Percentiles rank a stretch among this genome's conserved stretches.
phyloP scores from a whole-genome alignment of 352 stramenopile genomes.

The Globisporangium acanthophoron region DNA sequence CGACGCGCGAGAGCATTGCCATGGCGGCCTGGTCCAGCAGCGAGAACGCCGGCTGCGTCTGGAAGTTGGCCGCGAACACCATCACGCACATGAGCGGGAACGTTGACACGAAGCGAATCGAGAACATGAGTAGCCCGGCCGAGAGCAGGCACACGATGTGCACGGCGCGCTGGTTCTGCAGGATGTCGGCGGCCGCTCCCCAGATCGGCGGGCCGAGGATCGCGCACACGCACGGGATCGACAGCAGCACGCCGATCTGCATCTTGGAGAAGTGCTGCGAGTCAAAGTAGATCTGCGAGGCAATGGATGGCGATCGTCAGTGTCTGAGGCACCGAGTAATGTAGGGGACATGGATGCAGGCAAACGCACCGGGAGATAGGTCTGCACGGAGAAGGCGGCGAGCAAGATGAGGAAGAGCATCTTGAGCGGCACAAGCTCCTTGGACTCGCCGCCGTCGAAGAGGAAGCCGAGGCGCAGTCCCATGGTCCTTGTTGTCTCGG shows the following conservation, averaged over 20 bases:
- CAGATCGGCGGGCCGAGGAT: conserved; percentile 67
- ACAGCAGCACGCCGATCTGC: conserved; percentile 68
- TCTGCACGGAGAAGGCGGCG: conserved; percentile 62
- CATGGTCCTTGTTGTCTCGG: conserved; percentile 7
- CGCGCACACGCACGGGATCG: conserved; percentile 61
- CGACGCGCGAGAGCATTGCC: conserved; percentile 49
- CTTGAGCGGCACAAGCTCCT: conserved; percentile 62
- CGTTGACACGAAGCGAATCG: conserved; percentile 50
- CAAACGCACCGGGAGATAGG: conserved; percentile 43
- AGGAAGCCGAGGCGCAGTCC: conserved; percentile 37
- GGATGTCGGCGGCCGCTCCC: conserved; percentile 51
- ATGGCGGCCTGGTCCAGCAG: conserved; percentile 66
- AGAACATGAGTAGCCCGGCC: conserved; percentile 62
- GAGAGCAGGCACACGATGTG: conserved; percentile 60
- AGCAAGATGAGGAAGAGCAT: conserved; percentile 67
- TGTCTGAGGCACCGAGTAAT: background rate
- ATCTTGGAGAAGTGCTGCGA: conserved; percentile 57
- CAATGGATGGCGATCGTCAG: background rate
- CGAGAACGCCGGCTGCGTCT: conserved; percentile 58
- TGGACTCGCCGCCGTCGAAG: conserved; percentile 55
- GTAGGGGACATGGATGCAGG: background rate
- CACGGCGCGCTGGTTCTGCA: conserved; percentile 59
- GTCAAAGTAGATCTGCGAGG: conserved; percentile 45
- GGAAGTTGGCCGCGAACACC: conserved; percentile 71
- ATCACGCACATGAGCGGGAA: conserved; percentile 71